Conservation (phyloP, 805 yeast genomes). For the Nakazawaea molendinolei region DNA sequence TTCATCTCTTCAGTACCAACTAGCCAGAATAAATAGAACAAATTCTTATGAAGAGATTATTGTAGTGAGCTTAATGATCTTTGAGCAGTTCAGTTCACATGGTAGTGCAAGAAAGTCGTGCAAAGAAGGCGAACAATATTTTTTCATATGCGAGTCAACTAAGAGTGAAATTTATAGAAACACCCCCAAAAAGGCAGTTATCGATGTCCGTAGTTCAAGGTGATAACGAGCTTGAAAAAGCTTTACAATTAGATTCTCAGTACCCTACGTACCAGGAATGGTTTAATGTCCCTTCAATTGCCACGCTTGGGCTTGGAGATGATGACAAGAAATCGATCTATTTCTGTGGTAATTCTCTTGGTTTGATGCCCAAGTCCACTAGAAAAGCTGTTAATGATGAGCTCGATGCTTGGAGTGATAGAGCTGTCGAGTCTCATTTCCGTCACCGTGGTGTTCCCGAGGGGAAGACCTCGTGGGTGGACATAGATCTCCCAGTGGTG, state of each 20-base stretch:
- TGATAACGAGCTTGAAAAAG: constrained; percentile 15
- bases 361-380: constrained; percentile 73
- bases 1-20: too few relatives aligned
- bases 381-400: constrained; percentile 54
- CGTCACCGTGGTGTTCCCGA: constrained; percentile 44
- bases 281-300: constrained; percentile 63
- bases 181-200: too few relatives aligned
- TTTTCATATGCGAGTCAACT: too few relatives aligned
- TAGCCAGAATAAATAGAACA: too few relatives aligned
- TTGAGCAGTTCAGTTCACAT: too few relatives aligned
- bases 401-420: constrained; percentile 70
- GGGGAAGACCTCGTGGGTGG: constrained; percentile 68
- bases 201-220: too few relatives aligned
- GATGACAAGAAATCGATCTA: constrained; percentile 36
- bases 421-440: constrained; percentile 85
- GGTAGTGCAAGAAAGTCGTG: too few relatives aligned
- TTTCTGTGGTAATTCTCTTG: constrained; percentile 91
- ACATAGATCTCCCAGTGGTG: constrained; percentile 71
- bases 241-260: constrained; percentile 30
- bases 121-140: too few relatives aligned
- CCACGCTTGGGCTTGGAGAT: constrained; percentile 43
- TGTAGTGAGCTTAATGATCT: too few relatives aligned
- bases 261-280: constrained; percentile 33
- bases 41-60: too few relatives aligned
- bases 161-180: too few relatives aligned